Evolutionary conservation across 805 yeast species (phyloP), one percentile per base, ranked within the genome.

Genomic region (Kodamaea sagamina): DNA sequence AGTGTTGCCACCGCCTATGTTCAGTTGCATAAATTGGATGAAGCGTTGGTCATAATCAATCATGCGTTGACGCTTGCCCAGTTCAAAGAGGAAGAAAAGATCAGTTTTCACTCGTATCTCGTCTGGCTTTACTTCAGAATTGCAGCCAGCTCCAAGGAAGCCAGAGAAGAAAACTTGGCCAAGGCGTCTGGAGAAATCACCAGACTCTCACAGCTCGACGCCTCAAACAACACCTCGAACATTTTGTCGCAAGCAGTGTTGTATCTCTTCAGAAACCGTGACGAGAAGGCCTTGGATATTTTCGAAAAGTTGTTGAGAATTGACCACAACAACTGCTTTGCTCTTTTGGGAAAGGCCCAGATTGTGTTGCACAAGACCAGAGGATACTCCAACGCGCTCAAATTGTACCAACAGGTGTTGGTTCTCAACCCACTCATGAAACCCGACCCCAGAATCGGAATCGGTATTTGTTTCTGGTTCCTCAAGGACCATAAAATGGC

Each of bases 361-460:
- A 72, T 89, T 25, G 67, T 82, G 25, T 84, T 87, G 57, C 77
- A 77, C 49, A 86, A 84, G 61, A 60, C 70, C 8, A 82, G 80
- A 47, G 85, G 86, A 58, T 89, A 82, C 62, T 61, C 75, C 17
- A 81, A 77, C 4, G 89, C 96, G 11, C 74, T 93, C 54, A 84
- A 83, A 59, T 62, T 86, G 24, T 93, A 87, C 65, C 99, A 93
- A 70, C 86, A 84, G 50, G 82, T 86, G 6, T 71, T 93, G 50
- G 74, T 83, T 25, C 71, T 82, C 39, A 83, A 89, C 48, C 97
- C 97, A 2, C 60, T 84, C 27, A 67, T 85, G 52, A 77, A 78
- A 52, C 97, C 98, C 4, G 97, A 92, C 66, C 95, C 97, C 13
- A 75, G 99, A 63, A 77, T 93, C 47, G 99, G 98, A 21, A 80